A percentile compares a stretch with the other conserved stretches of the same genome.
Conservation (phyloP, 805 yeast genomes). For the Yarrowia sp. region DNA sequence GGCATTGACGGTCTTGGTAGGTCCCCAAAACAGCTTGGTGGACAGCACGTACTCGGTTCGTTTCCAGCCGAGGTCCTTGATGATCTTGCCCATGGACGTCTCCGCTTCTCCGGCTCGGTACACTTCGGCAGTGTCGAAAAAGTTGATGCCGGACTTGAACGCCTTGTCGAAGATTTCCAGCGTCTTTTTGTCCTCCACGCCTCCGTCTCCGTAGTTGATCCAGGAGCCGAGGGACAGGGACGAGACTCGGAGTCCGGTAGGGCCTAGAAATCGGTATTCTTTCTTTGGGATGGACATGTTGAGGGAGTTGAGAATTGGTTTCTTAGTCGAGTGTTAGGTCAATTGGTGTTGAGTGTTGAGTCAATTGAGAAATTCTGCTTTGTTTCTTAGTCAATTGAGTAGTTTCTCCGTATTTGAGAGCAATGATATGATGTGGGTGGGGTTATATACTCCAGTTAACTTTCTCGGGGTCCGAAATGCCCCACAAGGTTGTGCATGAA, state of each 20-base stretch:
- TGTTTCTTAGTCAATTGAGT: not conserved
- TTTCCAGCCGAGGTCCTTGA: slow-evolving; percentile 36
- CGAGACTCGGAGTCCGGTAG: slow-evolving; percentile 37
- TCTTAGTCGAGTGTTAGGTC: too few species aligned
- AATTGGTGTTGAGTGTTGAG: not conserved
- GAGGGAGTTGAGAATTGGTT: too few species aligned
- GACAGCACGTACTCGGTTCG: slow-evolving; percentile 36
- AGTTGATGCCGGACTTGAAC: slow-evolving; percentile 37
- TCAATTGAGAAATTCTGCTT: too few species aligned
- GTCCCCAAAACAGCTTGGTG: slow-evolving; percentile 38
- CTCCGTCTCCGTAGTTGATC: slow-evolving; percentile 35
- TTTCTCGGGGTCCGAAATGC: not conserved
- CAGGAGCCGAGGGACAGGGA: slow-evolving; percentile 38
- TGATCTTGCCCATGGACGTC: slow-evolving; percentile 34
- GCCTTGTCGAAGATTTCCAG: slow-evolving; percentile 35
- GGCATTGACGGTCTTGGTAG: slow-evolving; percentile 33
- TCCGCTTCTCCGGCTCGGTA: slow-evolving; percentile 36
- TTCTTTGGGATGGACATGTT: slow-evolving; percentile 23
- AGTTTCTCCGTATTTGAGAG: too few species aligned
- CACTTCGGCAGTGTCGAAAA: slow-evolving; percentile 38
- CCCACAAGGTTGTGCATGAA: not conserved
- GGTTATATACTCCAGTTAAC: not conserved
- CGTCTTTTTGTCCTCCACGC: slow-evolving; percentile 33
- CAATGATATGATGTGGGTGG: too few species aligned
- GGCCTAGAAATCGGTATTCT: slow-evolving; percentile 38